phyloP scores from a whole-genome alignment of 345 rosid species.

The Gossypium rotundifolium region DNA sequence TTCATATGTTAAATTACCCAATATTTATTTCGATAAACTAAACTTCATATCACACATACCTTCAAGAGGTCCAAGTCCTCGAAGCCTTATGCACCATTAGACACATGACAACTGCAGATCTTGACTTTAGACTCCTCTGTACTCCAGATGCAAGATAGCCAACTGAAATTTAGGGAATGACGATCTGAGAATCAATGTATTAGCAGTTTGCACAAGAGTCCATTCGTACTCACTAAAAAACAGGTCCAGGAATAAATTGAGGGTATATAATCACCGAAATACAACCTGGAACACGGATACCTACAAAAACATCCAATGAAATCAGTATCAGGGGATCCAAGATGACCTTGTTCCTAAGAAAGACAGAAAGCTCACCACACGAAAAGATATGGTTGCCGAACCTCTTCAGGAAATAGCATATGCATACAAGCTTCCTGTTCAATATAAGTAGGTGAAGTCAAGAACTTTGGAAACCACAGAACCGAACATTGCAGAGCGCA shows the following conservation, averaged over 20 bases:
- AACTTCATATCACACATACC: slow-evolving; percentile 22
- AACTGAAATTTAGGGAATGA: slow-evolving; percentile 21
- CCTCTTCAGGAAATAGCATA: slow-evolving; percentile 52
- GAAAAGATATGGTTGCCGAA: slow-evolving; percentile 19
- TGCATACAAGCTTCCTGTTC: slow-evolving; percentile 54
- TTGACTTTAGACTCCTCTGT: slow-evolving; percentile 23
- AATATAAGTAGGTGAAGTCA: slow-evolving; percentile 2
- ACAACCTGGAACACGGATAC: slow-evolving; percentile 23
- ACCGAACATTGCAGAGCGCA: neutral
- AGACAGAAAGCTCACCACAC: slow-evolving; percentile 28
- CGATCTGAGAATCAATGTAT: neutral
- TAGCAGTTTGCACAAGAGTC: neutral
- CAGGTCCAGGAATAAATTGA: slow-evolving; percentile 19
- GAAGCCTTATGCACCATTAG: slow-evolving; percentile 8
- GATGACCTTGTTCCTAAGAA: neutral
- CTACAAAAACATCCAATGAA: slow-evolving; percentile 17
- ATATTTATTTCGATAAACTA: neutral
- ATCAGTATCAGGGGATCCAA: neutral
- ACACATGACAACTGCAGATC: slow-evolving; percentile 25
- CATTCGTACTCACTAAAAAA: slow-evolving; percentile 18
- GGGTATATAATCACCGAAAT: slow-evolving; percentile 18
- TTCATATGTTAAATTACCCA: neutral
- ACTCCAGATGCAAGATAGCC: slow-evolving; percentile 10
- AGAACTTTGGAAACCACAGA: neutral
- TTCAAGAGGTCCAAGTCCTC: slow-evolving; percentile 23